Evolutionary conservation across 805 yeast species (phyloP), one percentile per base, ranked within the genome.

Genomic region (Kuraishia capsulata): DNA sequence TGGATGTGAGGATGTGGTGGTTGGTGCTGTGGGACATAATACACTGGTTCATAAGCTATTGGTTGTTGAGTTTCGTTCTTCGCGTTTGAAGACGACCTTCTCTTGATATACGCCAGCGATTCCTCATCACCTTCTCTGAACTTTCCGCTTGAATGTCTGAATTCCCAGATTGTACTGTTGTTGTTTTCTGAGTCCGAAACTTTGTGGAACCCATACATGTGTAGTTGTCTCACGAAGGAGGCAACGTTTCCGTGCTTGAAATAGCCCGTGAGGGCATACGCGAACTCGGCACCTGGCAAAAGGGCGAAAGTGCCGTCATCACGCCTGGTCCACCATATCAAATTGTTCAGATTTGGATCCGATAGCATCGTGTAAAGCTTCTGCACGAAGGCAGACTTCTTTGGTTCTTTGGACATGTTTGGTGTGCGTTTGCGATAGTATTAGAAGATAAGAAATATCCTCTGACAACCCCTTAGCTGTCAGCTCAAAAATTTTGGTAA

Each of bases 181-280:
- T 37, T 44, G 20, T 47, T 52, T 6, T 56, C 56, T 39, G 55
- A 55, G 42, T 73, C 78, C 43, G 63, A 73, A 5, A 74, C 79
- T 61, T 89, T 88, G 59, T 89, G 96, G 64, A 89, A 88, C 1
- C 96, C 96, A 56, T 88, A 88, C 97, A 89, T 90, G 64, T 90
- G 95, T 34, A 89, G 65, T 60, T 90, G 97, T 35, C 97, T 75
- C 26, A 90, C 96, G 64, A 90, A 90, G 43, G 90, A 79, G 19
- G 95, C 87, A 21, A 89, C 87, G 54, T 90, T 90, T 3, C 95
- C 94, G 62, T 89, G 97, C 56, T 90, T 90, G 67, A 90, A 89
- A 56, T 84, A 88, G 35, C 69, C 67, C n/a, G 82, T 76, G 36
- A 82, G 54, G 1, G 74, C 73, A 30, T 64, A 61, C 9, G 81